Percentiles rank a stretch among this genome's conserved stretches.
Evolutionary conservation across 2,329 filamentous ascomycete genomes (phyloP).

Genomic region (Trichoderma harzianum): DNA sequence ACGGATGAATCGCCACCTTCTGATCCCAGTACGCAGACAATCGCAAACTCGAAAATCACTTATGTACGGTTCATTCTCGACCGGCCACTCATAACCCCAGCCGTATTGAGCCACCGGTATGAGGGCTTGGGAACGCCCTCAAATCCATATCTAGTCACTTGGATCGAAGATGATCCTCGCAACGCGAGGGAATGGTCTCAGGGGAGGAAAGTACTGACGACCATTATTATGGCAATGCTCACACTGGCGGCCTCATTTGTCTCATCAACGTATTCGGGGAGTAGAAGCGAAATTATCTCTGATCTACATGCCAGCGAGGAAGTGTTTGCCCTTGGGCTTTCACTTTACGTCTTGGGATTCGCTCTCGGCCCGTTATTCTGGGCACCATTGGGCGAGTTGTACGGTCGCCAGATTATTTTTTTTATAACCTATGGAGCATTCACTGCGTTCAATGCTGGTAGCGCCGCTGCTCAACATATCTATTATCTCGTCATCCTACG

Average conservation of each 20-base stretch:
- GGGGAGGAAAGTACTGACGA: background rate
- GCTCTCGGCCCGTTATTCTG: constrained; percentile 58
- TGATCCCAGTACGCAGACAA: background rate
- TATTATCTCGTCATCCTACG: background rate
- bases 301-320: background rate
- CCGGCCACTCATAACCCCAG: background rate
- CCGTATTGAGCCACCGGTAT: background rate
- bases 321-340: background rate
- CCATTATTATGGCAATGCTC: background rate
- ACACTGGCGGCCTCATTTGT: background rate
- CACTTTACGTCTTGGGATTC: constrained; percentile 42
- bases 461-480: background rate
- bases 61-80: background rate
- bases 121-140: background rate
- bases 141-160: background rate
- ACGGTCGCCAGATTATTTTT: constrained; percentile 41
- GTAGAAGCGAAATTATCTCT: background rate
- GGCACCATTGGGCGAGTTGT: constrained; percentile 61
- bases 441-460: background rate
- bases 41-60: background rate
- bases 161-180: background rate
- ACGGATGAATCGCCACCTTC: background rate
- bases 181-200: background rate
- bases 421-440: background rate
- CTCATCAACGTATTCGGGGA: background rate